phyloP scores from a whole-genome alignment of 2,329 filamentous ascomycete species.

The Xylariales sp. region DNA sequence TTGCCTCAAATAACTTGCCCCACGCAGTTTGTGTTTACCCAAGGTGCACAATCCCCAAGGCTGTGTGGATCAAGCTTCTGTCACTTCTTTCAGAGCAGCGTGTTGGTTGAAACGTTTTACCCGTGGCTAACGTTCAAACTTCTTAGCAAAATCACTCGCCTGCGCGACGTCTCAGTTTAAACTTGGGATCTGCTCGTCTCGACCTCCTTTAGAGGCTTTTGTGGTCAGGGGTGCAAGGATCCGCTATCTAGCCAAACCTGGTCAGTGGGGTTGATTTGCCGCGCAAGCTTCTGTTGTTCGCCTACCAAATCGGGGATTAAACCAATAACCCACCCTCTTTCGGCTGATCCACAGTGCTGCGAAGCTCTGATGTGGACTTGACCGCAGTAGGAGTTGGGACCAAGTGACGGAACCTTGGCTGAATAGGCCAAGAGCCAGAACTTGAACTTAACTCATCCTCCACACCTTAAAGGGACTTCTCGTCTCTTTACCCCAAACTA shows the following conservation, averaged over 20 bases:
- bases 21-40: slow-evolving; percentile 6
- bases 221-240: neutral
- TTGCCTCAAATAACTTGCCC: slow-evolving; percentile 8
- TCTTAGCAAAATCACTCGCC: slow-evolving; percentile 11
- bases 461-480: slow-evolving; percentile 2
- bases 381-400: slow-evolving; percentile 21
- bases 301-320: slow-evolving; percentile 8
- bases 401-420: slow-evolving; percentile 18
- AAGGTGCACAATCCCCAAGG: slow-evolving; percentile 3
- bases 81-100: slow-evolving; percentile 8
- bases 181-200: too few relatives aligned
- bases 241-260: too few relatives aligned
- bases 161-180: slow-evolving; percentile 13
- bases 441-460: slow-evolving; percentile 8
- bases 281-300: slow-evolving; percentile 11
- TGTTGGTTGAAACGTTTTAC: slow-evolving; percentile 12
- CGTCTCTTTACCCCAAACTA: slow-evolving; percentile 4
- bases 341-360: slow-evolving; percentile 22
- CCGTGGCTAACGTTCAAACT: slow-evolving; percentile 11
- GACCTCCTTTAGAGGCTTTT: neutral
- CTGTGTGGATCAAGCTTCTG: slow-evolving; percentile 13
- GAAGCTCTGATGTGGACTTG: slow-evolving; percentile 19
- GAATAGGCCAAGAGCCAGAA: slow-evolving; percentile 10
- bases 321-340: slow-evolving; percentile 15
- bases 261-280: slow-evolving; percentile 6